Base-by-base conservation (phyloP, 345 rosid genomes). In the Passiflora organensis region DNA sequence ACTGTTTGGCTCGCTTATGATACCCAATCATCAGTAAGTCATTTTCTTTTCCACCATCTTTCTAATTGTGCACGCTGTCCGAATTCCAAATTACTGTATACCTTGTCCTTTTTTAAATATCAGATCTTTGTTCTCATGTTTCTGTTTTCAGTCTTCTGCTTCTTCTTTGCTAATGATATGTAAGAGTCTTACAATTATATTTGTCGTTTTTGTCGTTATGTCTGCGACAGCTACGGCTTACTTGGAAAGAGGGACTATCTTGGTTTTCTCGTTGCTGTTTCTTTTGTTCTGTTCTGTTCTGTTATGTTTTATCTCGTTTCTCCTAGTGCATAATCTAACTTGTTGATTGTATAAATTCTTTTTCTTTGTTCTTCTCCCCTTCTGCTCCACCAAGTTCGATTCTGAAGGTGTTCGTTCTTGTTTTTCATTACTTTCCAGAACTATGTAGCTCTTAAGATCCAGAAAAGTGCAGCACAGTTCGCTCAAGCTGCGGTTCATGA, bases 1-100 rank as follows among this genome's bases (percentile, higher is more conserved):
- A 94, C 95, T 61, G 99, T 94, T 16, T 94, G 97, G 99, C 99
- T 94, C 65, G 96, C 99, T 62, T 89, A 80, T 68, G 99, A 89
- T 48, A 85, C 90, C 59, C 80, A 21, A 18, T 64, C 90, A 57
- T 86, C 84, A 46, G 99, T 94, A 78, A 22, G 36, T 53, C 44
- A 6, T 13, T 36, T 21, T 37, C 39, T 1, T 15, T 14, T 25
- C 16, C 38, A 1, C 20, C 36, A 15, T 43, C 2, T 12, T 37
- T 2, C 49, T n/a, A n/a, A n/a, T n/a, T n/a, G n/a, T n/a, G n/a
- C n/a, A n/a, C n/a, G n/a, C n/a, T n/a, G n/a, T n/a, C n/a, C n/a
- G n/a, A n/a, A n/a, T n/a, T n/a, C n/a, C n/a, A n/a, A n/a, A n/a
- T n/a, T n/a, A n/a, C n/a, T n/a, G n/a, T n/a, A n/a, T n/a, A n/a